phyloP scores from a whole-genome alignment of 2,329 filamentous ascomycete genomes.

The Apiospora arundinis region DNA sequence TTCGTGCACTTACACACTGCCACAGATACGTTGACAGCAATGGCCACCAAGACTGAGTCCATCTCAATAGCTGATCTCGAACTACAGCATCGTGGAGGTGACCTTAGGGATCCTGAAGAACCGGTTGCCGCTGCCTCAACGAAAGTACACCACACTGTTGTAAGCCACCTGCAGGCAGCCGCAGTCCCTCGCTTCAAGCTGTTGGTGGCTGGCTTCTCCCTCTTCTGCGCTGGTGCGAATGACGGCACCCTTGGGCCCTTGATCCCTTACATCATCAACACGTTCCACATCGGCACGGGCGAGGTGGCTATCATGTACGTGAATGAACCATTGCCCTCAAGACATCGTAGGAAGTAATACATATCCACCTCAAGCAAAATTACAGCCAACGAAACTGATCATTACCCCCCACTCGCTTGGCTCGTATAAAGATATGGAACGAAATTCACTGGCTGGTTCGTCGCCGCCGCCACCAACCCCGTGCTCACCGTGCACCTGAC shows the following conservation, averaged over 20 bases:
- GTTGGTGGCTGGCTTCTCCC: conserved; percentile 62
- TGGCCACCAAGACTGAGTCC: neutral
- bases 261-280: conserved; percentile 66
- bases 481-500: conserved; percentile 58
- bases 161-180: conserved; percentile 33
- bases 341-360: too few relatives aligned
- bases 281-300: conserved; percentile 40
- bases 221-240: conserved; percentile 70
- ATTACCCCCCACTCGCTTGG: neutral
- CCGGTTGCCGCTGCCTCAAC: neutral
- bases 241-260: conserved; percentile 69
- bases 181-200: conserved; percentile 52
- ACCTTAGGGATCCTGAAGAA: neutral
- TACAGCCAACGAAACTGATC: neutral
- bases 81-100: neutral
- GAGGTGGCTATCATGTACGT: conserved; percentile 40
- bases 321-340: neutral
- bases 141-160: conserved; percentile 19
- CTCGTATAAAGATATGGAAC: conserved; percentile 54
- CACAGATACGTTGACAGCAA: too few relatives aligned
- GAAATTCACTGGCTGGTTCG: conserved; percentile 65
- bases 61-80: conserved; percentile 1
- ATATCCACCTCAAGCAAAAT: too few relatives aligned
- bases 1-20: too few relatives aligned
- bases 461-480: conserved; percentile 63